Evolutionary conservation across 352 stramenopile species (phyloP), one percentile per base, ranked within the genome.

Genomic region (Hyaloperonospora brassicae): DNA sequence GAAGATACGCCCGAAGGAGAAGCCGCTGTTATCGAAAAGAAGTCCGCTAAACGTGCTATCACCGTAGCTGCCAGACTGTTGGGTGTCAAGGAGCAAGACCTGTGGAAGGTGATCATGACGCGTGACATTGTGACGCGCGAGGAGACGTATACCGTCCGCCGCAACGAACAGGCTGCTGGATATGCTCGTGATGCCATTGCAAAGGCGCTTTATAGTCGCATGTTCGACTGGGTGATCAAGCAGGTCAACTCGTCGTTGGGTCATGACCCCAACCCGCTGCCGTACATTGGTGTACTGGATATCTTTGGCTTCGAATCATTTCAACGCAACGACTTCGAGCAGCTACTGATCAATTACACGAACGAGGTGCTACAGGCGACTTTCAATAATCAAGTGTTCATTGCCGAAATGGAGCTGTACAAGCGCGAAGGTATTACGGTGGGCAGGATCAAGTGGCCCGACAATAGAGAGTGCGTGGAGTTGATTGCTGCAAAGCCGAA

Each of bases 161-260:
- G 78, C 21, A 92, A 90, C 55, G 74, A 76, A 12, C 78, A 91
- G 55, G 84, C 86, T 41, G 80, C 78, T n/a, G 66, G 82, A 17
- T 97, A 97, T 62, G 79, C 78, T 6, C 81, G 93, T 49, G 86
- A 97, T 47, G 89, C 89, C 4, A 90, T 98, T 48, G 82, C 91
- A 12, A 98, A 98, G 72, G 82, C 89, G 34, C 58, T 98, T 5
- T 98, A 98, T 70, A 85, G 73, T 38, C 78, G 84, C 24, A 71
- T 97, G 35, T 98, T 98, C 61, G 77, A 95, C 58, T 97, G 88
- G 88, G 72, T 98, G 38, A 92, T 98, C 35, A 61, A 84, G 34
- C 83, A 95, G 52, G 84, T 98, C 24, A 98, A 98, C 76, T 63
- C 59, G 52, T 88, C 73, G 59, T 67, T 96, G 8, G 84, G 79